Evolutionary conservation across 805 yeast genomes (phyloP).

Genomic region (Lipomyces kockii): DNA sequence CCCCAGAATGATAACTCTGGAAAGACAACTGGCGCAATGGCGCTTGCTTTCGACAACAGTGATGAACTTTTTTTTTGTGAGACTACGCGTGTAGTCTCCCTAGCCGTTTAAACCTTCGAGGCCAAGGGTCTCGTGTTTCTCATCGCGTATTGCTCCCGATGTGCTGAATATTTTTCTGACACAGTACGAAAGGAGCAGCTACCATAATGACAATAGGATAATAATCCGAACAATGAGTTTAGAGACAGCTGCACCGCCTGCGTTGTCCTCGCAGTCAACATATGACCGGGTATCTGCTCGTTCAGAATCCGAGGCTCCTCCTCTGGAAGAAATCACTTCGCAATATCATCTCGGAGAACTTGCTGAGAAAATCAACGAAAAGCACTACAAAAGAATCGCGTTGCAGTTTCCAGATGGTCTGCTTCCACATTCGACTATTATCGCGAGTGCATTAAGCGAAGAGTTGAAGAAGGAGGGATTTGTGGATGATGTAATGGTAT

Average conservation of each 20-base stretch:
- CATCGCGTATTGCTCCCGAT: too few relatives aligned
- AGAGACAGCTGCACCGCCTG: constrained; percentile 57
- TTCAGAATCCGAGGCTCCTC: constrained; percentile 17
- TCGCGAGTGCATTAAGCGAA: constrained; percentile 53
- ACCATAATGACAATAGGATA: constrained; percentile 8
- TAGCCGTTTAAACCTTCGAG: neutral
- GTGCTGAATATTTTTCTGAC: neutral
- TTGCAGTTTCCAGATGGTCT: constrained; percentile 88
- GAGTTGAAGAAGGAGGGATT: constrained; percentile 25
- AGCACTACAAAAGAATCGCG: constrained; percentile 56
- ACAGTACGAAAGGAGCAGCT: neutral
- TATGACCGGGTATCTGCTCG: constrained; percentile 53
- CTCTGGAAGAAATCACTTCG: constrained; percentile 50
- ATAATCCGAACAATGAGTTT: neutral
- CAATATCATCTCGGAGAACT: constrained; percentile 47
- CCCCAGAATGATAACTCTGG: neutral
- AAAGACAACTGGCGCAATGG: neutral
- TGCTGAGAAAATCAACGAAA: constrained; percentile 35
- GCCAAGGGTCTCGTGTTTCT: neutral
- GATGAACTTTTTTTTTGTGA: neutral
- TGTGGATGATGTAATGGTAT: constrained; percentile 49
- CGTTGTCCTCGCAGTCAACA: constrained; percentile 74
- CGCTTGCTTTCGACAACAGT: neutral
- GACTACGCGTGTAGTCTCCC: too few relatives aligned
- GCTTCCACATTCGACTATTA: constrained; percentile 75